A percentile compares a stretch with the other conserved stretches of the same genome.
Conservation (phyloP, 1,284 basidiomycete species). For the Pascua sp. region DNA sequence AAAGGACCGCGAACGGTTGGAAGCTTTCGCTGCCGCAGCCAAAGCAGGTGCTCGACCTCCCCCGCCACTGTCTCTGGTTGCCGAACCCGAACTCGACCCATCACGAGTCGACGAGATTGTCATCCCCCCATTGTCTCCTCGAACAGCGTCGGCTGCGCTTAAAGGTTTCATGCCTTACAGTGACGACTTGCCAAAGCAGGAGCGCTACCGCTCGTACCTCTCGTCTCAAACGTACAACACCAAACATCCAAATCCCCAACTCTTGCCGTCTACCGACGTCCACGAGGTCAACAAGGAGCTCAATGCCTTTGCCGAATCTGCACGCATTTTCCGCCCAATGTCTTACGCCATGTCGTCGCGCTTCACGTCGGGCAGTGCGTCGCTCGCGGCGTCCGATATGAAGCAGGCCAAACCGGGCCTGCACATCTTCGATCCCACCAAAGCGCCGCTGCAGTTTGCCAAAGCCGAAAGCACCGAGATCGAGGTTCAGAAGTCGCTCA, state of each 20-base stretch:
- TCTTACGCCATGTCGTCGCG: conserved; percentile 87
- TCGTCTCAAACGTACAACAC: conserved; percentile 61
- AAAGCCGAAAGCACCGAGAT: conserved; percentile 49
- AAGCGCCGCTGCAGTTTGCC: conserved; percentile 22
- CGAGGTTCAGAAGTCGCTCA: conserved; percentile 55
- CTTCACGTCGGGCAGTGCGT: conserved; percentile 69
- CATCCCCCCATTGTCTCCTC: conserved; percentile 63
- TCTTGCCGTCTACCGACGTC: conserved; percentile 58
- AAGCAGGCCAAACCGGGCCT: conserved; percentile 66
- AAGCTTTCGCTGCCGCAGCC: conserved; percentile 55
- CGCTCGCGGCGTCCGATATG: conserved; percentile 55
- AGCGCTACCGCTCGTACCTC: conserved; percentile 80
- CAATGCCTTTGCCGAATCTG: conserved; percentile 78
- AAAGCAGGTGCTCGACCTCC: conserved; percentile 16
- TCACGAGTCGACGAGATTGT: conserved; percentile 44
- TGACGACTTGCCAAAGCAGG: conserved; percentile 71
- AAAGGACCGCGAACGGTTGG: conserved; percentile 81
- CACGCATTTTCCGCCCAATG: conserved; percentile 86
- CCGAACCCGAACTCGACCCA: conserved; percentile 20
- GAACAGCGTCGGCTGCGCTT: conserved; percentile 79
- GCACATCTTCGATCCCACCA: conserved; percentile 57
- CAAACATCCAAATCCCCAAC: conserved; percentile 52
- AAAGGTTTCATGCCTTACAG: conserved; percentile 86
- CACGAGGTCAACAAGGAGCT: conserved; percentile 78
- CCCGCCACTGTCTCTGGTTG: conserved; percentile 23